phyloP scores from a whole-genome alignment of 2,329 filamentous ascomycete species.

The Aspergillus bombycis region DNA sequence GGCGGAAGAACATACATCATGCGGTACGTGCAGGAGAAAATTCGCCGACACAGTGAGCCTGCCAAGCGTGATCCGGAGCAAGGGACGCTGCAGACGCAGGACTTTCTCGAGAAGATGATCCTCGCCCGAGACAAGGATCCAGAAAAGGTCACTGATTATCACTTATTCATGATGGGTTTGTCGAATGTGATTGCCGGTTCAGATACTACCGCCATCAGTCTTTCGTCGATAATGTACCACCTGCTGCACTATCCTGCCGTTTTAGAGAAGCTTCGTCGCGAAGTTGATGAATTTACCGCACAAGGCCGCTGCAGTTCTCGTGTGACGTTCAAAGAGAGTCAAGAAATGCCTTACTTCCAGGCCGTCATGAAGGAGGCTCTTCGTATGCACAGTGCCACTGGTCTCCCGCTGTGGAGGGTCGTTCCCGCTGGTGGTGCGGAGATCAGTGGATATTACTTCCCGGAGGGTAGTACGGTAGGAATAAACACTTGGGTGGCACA shows the following conservation, averaged over 20 bases:
- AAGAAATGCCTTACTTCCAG: conserved; percentile 55
- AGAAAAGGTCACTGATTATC: conserved; percentile 45
- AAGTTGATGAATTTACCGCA: conserved; percentile 36
- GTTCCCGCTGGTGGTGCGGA: conserved; percentile 51
- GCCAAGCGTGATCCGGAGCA: conserved; percentile 7
- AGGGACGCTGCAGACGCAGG: conserved; percentile 26
- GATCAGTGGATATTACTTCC: conserved; percentile 47
- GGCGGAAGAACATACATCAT: conserved; percentile 37
- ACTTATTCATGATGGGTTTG: conserved; percentile 42
- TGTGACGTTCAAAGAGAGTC: conserved; percentile 44
- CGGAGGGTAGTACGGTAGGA: conserved; percentile 47
- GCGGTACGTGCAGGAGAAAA: conserved; percentile 37
- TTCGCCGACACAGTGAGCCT: conserved; percentile 29
- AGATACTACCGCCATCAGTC: conserved; percentile 54
- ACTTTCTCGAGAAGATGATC: conserved; percentile 50
- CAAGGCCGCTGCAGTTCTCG: conserved; percentile 27
- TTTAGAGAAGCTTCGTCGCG: conserved; percentile 31
- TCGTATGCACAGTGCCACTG: conserved; percentile 54
- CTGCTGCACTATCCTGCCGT: conserved; percentile 41
- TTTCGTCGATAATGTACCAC: conserved; percentile 51
- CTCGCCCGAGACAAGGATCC: conserved; percentile 47
- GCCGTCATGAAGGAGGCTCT: conserved; percentile 59
- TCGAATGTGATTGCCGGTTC: conserved; percentile 41
- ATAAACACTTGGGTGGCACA: conserved; percentile 51
- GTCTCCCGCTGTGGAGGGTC: conserved; percentile 54